These are phyloP conservation scores for Petrea volubilis DNA, from an alignment of 257 asterid genomes.

Conservation along the genomic window DNA sequence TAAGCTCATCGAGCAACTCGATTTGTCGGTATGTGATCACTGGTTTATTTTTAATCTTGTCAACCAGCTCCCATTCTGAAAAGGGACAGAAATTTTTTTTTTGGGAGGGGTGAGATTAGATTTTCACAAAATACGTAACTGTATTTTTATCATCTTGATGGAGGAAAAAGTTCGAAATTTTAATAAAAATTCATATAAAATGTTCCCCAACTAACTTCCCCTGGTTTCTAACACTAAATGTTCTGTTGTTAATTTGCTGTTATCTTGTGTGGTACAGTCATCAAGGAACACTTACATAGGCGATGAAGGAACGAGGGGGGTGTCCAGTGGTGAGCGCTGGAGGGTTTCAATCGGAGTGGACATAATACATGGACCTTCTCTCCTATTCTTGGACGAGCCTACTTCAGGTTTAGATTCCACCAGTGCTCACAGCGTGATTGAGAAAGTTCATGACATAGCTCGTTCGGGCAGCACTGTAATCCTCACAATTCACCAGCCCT, in stretches of 20 bases:
- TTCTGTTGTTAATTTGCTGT: not conserved
- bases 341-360: constrained; percentile 86
- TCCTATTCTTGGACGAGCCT: constrained; percentile 80
- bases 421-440: constrained; percentile 83
- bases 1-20: constrained; percentile 64
- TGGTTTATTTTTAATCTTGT: not conserved
- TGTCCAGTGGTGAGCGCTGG: constrained; percentile 89
- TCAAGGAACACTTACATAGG: constrained; percentile 82
- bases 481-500: constrained; percentile 88
- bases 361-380: constrained; percentile 83
- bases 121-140: too few relatives aligned
- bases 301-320: constrained; percentile 88
- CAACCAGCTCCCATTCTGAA: not conserved
- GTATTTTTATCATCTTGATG: too few relatives aligned
- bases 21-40: constrained; percentile 54
- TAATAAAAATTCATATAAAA: too few relatives aligned
- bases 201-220: not conserved
- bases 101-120: too few relatives aligned
- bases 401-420: constrained; percentile 91
- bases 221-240: not conserved
- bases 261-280: constrained; percentile 39
- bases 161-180: too few relatives aligned
- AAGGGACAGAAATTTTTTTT: too few relatives aligned
- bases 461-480: constrained; percentile 76
- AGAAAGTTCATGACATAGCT: constrained; percentile 78